Conservation (phyloP, 164 flowering plant species). For the Saururus chinensis region DNA sequence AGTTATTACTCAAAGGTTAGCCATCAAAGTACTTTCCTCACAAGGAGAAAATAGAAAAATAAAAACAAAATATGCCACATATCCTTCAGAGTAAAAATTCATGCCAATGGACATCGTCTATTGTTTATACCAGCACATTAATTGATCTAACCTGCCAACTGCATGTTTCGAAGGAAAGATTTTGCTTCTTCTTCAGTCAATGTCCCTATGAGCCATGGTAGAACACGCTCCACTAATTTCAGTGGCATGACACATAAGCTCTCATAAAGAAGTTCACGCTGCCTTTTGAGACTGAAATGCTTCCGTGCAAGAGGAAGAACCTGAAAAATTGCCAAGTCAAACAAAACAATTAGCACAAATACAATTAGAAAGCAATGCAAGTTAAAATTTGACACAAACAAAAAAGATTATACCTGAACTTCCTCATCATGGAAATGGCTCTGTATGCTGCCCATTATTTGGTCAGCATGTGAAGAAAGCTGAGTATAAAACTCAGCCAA, state of each 20-base stretch:
- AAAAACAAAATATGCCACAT: too few relatives aligned
- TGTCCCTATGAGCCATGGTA: conserved; percentile 84
- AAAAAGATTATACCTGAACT: conserved; percentile 45
- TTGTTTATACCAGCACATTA: too few relatives aligned
- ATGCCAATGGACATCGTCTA: too few relatives aligned
- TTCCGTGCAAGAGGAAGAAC: conserved; percentile 89
- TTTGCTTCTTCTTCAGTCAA: conserved; percentile 59
- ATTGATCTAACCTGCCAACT: conserved; percentile 57
- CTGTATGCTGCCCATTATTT: conserved; percentile 66
- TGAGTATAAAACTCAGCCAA: conserved; percentile 60
- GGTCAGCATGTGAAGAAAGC: conserved; percentile 75
- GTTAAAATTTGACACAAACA: not conserved
- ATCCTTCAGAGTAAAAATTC: too few relatives aligned
- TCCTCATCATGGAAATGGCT: conserved; percentile 84
- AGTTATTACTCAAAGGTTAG: too few relatives aligned
- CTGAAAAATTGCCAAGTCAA: conserved; percentile 14
- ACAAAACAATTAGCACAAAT: not conserved
- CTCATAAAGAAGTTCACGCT: conserved; percentile 71
- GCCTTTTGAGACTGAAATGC: conserved; percentile 54
- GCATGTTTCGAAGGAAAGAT: conserved; percentile 71
- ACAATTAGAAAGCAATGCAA: not conserved
- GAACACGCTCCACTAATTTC: conserved; percentile 73
- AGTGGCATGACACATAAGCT: conserved; percentile 91
- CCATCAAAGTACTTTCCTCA: too few relatives aligned
- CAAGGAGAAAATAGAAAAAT: too few relatives aligned